Percentiles rank a stretch among this genome's conserved stretches.
These are phyloP conservation scores for Backusella luteola DNA, from an alignment of 192 early-diverging fungal species.

Conservation along the genomic window DNA sequence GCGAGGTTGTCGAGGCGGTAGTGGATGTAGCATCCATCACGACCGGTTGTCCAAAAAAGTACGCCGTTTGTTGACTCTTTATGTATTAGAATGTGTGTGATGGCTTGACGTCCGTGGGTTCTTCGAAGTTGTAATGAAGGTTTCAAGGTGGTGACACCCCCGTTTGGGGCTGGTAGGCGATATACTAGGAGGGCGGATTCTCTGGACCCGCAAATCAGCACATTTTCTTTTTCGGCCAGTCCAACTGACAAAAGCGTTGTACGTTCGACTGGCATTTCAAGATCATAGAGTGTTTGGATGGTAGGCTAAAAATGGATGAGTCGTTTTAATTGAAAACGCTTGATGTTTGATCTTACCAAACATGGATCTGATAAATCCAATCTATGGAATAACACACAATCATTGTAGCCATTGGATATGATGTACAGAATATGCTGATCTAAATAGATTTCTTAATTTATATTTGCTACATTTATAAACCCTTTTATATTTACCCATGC, in stretches of 20 bases:
- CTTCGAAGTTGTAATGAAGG: conserved; percentile 36
- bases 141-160: background rate
- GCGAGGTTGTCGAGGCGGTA: conserved; percentile 33
- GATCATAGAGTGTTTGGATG: conserved; percentile 22
- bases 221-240: conserved; percentile 16
- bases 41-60: conserved; percentile 57
- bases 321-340: too few relatives aligned
- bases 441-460: background rate
- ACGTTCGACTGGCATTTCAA: conserved; percentile 25
- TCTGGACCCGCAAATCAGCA: conserved; percentile 43
- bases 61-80: conserved; percentile 15
- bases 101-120: conserved; percentile 50
- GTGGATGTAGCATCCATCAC: conserved; percentile 63
- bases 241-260: conserved; percentile 33
- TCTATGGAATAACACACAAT: conserved; percentile 31
- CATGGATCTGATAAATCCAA: conserved; percentile 27
- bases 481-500: background rate
- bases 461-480: background rate
- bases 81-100: conserved; percentile 42
- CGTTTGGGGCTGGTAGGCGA: background rate
- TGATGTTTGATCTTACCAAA: background rate
- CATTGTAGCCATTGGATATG: conserved; percentile 36
- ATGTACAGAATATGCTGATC: conserved; percentile 34
- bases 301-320: conserved; percentile 10
- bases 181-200: conserved; percentile 44